Percentiles rank a stretch among this genome's conserved stretches.
phyloP scores from a whole-genome alignment of 305 asterid genomes.

The Plantago rigida region DNA sequence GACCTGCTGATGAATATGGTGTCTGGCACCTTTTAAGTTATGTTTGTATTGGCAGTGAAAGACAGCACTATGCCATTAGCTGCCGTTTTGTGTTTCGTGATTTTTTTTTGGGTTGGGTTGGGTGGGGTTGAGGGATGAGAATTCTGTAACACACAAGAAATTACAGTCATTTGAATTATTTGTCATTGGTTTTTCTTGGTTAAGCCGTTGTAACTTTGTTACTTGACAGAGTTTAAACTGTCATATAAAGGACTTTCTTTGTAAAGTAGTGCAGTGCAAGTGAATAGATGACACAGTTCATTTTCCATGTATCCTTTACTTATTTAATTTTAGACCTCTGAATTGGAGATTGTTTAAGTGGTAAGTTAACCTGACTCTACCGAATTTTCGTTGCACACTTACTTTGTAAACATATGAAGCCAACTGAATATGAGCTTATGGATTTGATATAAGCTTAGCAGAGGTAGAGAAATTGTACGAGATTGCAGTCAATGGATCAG shows the following conservation, averaged over 20 bases:
- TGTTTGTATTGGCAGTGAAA: no score
- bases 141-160: neutral
- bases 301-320: slow-evolving; percentile 2
- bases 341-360: slow-evolving; percentile 21
- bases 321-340: slow-evolving; percentile 14
- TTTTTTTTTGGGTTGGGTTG: neutral
- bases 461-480: slow-evolving; percentile 89
- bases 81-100: no score
- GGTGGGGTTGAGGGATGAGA: neutral
- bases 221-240: neutral
- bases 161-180: no score
- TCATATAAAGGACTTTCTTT: neutral
- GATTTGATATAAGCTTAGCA: slow-evolving; percentile 83
- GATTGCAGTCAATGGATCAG: slow-evolving; percentile 79
- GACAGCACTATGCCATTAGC: no score
- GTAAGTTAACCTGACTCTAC: slow-evolving; percentile 22
- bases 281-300: slow-evolving; percentile 13
- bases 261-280: neutral
- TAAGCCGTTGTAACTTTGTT: neutral
- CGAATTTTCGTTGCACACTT: slow-evolving; percentile 21
- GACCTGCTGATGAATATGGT: no score
- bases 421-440: slow-evolving; percentile 62
- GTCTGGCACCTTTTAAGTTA: no score
- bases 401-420: slow-evolving; percentile 26
- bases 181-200: neutral